Evolutionary conservation across 495 filamentous ascomycete species (phyloP).

Genomic region (Podospora appendiculata): DNA sequence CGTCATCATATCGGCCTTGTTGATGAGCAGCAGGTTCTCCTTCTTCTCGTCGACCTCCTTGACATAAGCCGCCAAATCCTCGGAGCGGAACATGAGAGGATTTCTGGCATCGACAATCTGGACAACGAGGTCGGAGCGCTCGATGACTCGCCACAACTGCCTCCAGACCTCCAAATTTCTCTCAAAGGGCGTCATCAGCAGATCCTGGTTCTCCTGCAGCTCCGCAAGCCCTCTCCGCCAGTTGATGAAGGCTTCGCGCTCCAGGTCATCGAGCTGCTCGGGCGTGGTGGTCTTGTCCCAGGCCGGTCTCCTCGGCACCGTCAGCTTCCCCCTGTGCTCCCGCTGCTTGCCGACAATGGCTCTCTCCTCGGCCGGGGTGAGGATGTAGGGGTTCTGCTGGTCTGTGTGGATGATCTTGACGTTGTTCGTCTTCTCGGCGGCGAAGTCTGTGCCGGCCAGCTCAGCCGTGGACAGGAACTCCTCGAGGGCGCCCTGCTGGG

Average conservation of each 20-base stretch:
- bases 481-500: constrained; percentile 92
- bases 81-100: constrained; percentile 86
- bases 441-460: constrained; percentile 95
- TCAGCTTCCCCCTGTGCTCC: constrained; percentile 66
- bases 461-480: constrained; percentile 71
- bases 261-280: constrained; percentile 67
- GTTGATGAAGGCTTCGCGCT: constrained; percentile 72
- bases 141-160: constrained; percentile 97
- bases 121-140: constrained; percentile 89
- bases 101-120: constrained; percentile 98
- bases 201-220: constrained; percentile 82
- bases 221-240: constrained; percentile 91
- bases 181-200: constrained; percentile 98
- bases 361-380: constrained; percentile 81
- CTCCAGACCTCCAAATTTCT: constrained; percentile 97
- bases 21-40: constrained; percentile 87
- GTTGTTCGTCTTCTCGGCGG: constrained; percentile 96
- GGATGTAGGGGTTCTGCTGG: constrained; percentile 90
- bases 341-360: constrained; percentile 70
- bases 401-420: constrained; percentile 96
- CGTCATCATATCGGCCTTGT: constrained; percentile 99
- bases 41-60: constrained; percentile 85
- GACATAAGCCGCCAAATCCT: constrained; percentile 90
- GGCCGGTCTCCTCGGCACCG: constrained; percentile 79
- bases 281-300: constrained; percentile 85